These are phyloP conservation scores for Isatis tinctoria DNA, from an alignment of 345 rosid species.

Conservation along the genomic window DNA sequence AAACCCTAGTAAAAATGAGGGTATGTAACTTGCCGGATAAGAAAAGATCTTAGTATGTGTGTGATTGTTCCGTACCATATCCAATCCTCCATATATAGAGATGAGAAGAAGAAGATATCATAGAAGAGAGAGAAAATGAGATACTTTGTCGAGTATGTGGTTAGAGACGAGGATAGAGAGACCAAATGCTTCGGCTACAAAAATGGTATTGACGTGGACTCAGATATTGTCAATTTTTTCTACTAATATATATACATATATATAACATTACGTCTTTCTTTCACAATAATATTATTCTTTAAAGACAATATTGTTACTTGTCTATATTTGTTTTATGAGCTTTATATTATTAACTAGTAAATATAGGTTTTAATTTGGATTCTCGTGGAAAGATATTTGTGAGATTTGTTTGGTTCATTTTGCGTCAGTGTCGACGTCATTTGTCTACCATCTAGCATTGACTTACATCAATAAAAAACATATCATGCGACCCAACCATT, in stretches of 20 bases:
- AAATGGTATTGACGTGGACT: conserved; percentile 50
- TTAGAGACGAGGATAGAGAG: conserved; percentile 28
- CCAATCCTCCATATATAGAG: conserved; percentile 59
- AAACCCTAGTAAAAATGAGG: conserved; percentile 20
- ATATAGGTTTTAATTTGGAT: conserved; percentile 6
- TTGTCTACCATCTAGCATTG: conserved; percentile 16
- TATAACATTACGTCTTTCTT: neutral
- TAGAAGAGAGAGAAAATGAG: conserved; percentile 24
- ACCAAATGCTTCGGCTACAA: conserved; percentile 65
- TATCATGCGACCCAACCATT: neutral
- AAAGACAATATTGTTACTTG: conserved; percentile 3
- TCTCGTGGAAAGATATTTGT: neutral
- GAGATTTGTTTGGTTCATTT: conserved; percentile 16
- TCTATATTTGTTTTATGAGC: neutral
- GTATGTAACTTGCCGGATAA: conserved; percentile 17
- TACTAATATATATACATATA: neutral
- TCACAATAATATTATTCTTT: neutral
- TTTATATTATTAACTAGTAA: neutral
- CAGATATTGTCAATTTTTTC: conserved; percentile 12
- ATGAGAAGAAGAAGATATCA: conserved; percentile 19
- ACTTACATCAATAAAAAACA: neutral
- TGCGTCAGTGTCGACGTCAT: conserved; percentile 23
- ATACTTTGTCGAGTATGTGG: conserved; percentile 52
- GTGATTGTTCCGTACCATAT: conserved; percentile 69
- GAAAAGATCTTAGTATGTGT: conserved; percentile 32